A percentile compares a stretch with the other conserved stretches of the same genome.
Evolutionary conservation across 306 rosid species (phyloP).

Genomic region (Delonix regia): DNA sequence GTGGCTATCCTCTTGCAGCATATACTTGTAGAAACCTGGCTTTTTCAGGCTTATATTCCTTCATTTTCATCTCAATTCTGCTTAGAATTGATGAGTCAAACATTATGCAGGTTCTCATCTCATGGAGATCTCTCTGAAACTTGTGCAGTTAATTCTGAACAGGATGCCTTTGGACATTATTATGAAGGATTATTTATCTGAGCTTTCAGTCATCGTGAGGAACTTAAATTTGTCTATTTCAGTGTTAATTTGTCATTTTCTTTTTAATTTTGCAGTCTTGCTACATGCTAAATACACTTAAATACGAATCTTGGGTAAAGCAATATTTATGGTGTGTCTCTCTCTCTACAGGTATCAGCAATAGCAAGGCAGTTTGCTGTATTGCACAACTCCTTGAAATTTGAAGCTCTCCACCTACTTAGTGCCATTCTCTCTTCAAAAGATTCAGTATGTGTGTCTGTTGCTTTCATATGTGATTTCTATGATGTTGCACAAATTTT

Average conservation of each 20-base stretch:
- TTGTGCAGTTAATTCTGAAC: slow-evolving; percentile 33
- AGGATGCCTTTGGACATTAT: slow-evolving; percentile 57
- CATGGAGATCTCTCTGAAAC: slow-evolving; percentile 61
- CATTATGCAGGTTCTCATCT: slow-evolving; percentile 66
- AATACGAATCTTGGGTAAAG: not conserved
- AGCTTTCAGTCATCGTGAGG: slow-evolving; percentile 73
- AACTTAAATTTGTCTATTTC: not conserved
- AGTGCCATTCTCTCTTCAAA: slow-evolving; percentile 63
- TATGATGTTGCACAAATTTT: slow-evolving; percentile 7
- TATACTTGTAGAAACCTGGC: not conserved
- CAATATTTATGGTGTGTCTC: slow-evolving; percentile 11
- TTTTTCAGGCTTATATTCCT: slow-evolving; percentile 7
- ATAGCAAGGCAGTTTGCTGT: slow-evolving; percentile 77
- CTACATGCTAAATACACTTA: slow-evolving; percentile 16
- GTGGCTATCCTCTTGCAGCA: slow-evolving; percentile 16
- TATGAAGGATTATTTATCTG: slow-evolving; percentile 48
- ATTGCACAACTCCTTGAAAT: slow-evolving; percentile 75
- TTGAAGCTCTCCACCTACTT: slow-evolving; percentile 80
- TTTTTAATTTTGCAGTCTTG: slow-evolving; percentile 29
- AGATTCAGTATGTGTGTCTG: slow-evolving; percentile 53
- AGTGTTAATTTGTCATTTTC: slow-evolving; percentile 15
- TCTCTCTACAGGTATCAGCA: slow-evolving; percentile 56
- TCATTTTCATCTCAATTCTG: slow-evolving; percentile 14
- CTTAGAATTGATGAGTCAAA: slow-evolving; percentile 34
- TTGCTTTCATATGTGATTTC: slow-evolving; percentile 22